These are phyloP conservation scores for Pseudisothecium myosuroides DNA, from an alignment of 225 moss, liverwort and hornwort species.

Conservation along the genomic window DNA sequence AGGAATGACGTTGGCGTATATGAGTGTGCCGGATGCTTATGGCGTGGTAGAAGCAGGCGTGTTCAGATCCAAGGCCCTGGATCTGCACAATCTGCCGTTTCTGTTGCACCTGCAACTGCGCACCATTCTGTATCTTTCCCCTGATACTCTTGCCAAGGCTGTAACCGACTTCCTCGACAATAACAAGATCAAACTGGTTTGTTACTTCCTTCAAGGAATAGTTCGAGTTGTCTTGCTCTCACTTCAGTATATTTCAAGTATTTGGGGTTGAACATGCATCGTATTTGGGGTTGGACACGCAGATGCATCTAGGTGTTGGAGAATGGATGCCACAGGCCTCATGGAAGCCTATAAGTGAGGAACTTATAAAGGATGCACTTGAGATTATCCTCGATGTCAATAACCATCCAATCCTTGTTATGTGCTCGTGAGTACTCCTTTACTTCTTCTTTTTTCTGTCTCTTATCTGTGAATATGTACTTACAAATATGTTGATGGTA, in stretches of 20 bases:
- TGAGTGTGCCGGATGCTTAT: slow-evolving; percentile 92
- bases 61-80: slow-evolving; percentile 78
- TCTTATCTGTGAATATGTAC: neutral
- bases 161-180: slow-evolving; percentile 70
- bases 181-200: slow-evolving; percentile 39
- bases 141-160: slow-evolving; percentile 43
- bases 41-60: slow-evolving; percentile 93
- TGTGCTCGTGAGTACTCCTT: slow-evolving; percentile 78
- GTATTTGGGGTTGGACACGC: neutral
- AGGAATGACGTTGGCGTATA: slow-evolving; percentile 71
- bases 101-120: slow-evolving; percentile 75
- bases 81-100: slow-evolving; percentile 76
- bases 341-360: slow-evolving; percentile 98
- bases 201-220: neutral
- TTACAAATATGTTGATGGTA: neutral
- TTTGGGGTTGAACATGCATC: neutral
- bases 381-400: slow-evolving; percentile 89
- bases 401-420: slow-evolving; percentile 87
- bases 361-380: slow-evolving; percentile 90
- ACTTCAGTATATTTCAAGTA: neutral
- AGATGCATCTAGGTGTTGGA: slow-evolving; percentile 79
- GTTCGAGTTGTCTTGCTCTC: neutral
- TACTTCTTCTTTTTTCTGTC: neutral
- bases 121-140: slow-evolving; percentile 77
- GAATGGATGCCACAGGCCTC: slow-evolving; percentile 86